These are phyloP conservation scores for Leptographium procerum DNA, from an alignment of 2,329 filamentous ascomycete species.

Conservation along the genomic window DNA sequence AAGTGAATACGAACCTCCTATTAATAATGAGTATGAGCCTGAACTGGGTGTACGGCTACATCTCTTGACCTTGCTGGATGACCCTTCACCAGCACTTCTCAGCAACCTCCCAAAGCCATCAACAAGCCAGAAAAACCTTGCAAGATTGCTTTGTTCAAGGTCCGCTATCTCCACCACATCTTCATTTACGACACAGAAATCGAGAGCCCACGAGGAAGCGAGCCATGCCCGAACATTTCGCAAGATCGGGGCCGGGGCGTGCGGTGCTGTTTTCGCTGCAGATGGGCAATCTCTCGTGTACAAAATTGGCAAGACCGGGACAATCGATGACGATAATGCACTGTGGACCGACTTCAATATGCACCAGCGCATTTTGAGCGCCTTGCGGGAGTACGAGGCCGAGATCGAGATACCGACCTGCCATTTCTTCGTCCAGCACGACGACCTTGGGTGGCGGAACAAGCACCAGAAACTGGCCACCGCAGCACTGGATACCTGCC, in stretches of 20 bases:
- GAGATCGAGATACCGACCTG: slow-evolving; percentile 6
- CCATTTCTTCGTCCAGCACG: slow-evolving; percentile 1
- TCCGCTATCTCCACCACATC: background rate
- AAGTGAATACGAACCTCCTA: background rate
- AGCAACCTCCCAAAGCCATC: background rate
- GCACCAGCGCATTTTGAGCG: slow-evolving; percentile 3
- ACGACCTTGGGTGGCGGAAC: background rate
- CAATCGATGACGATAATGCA: background rate
- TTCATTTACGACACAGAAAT: background rate
- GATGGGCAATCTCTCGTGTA: background rate
- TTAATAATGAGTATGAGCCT: background rate
- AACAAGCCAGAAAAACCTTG: background rate
- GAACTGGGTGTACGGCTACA: background rate
- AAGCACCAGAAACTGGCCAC: background rate
- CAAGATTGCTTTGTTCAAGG: background rate
- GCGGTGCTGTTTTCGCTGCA: slow-evolving; percentile 9
- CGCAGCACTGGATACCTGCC: slow-evolving; percentile 1
- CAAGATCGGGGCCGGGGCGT: slow-evolving; percentile 11
- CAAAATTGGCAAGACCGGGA: slow-evolving; percentile 10
- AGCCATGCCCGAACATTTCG: background rate
- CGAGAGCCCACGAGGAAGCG: background rate
- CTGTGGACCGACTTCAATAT: slow-evolving; percentile 9
- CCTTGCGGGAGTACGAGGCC: slow-evolving; percentile 1
- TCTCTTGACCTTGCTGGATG: background rate
- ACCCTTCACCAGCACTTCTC: background rate